phyloP scores from a whole-genome alignment of 345 rosid genomes.

The Populus alba region DNA sequence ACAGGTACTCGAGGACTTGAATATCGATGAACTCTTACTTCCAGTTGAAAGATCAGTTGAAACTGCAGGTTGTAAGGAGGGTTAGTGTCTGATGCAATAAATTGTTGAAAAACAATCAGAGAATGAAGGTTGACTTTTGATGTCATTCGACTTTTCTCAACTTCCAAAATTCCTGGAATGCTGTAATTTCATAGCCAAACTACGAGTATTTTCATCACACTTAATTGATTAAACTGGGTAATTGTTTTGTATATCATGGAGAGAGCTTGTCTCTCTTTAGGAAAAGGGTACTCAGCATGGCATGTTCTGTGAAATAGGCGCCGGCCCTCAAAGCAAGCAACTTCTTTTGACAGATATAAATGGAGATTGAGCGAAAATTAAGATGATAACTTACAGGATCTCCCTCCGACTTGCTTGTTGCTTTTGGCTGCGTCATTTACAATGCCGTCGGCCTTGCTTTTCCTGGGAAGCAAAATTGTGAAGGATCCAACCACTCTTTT shows the following conservation, averaged over 20 bases:
- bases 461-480: conserved; percentile 25
- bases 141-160: too few relatives aligned
- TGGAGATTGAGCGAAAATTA: conserved; percentile 4
- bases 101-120: too few relatives aligned
- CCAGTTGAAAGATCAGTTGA: conserved; percentile 50
- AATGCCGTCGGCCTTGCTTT: conserved; percentile 19
- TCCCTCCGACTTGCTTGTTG: conserved; percentile 22
- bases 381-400: conserved; percentile 53
- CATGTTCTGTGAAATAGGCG: neutral
- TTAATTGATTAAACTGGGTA: too few relatives aligned
- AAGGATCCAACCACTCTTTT: conserved; percentile 48
- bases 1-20: conserved; percentile 49
- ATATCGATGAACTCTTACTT: conserved; percentile 40
- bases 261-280: too few relatives aligned
- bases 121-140: too few relatives aligned
- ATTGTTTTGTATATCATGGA: too few relatives aligned
- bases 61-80: conserved; percentile 35
- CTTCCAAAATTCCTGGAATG: too few relatives aligned
- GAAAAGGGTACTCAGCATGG: too few relatives aligned
- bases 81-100: conserved; percentile 9
- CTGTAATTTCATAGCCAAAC: too few relatives aligned
- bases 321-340: neutral
- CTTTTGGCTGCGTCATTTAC: conserved; percentile 1
- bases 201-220: too few relatives aligned
- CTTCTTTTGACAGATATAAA: neutral